phyloP scores from a whole-genome alignment of 1,284 basidiomycete genomes.

The Blastosporella zonata region DNA sequence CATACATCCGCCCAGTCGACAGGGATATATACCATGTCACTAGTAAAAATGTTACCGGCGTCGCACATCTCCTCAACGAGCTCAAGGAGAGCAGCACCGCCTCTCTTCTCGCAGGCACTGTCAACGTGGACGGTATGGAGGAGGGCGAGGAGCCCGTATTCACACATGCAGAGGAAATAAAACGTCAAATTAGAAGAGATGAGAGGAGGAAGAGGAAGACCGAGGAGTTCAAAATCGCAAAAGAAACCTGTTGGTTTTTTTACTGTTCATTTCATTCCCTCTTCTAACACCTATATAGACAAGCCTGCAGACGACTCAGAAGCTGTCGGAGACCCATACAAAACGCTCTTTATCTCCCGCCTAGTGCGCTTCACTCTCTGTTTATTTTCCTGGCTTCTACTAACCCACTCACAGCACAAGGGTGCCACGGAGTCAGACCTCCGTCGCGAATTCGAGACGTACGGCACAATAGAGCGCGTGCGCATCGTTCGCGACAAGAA shows the following conservation, averaged over 20 bases:
- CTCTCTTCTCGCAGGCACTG: slow-evolving; percentile 54
- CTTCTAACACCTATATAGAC: slow-evolving; percentile 47
- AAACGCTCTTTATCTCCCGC: slow-evolving; percentile 95
- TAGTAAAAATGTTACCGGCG: slow-evolving; percentile 69
- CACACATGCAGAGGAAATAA: slow-evolving; percentile 76
- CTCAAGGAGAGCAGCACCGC: slow-evolving; percentile 77
- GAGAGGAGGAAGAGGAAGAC: slow-evolving; percentile 76
- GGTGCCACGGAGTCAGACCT: slow-evolving; percentile 88
- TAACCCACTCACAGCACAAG: slow-evolving; percentile 62
- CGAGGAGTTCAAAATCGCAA: slow-evolving; percentile 78
- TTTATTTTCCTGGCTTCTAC: slow-evolving; percentile 4
- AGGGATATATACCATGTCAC: slow-evolving; percentile 76
- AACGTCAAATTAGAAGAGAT: slow-evolving; percentile 74
- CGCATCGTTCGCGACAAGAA: slow-evolving; percentile 90
- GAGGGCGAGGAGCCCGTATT: slow-evolving; percentile 78
- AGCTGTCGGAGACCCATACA: slow-evolving; percentile 97
- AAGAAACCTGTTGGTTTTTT: slow-evolving; percentile 71
- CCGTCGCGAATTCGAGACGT: slow-evolving; percentile 91
- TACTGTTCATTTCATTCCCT: slow-evolving; percentile 3
- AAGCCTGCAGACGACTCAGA: slow-evolving; percentile 90
- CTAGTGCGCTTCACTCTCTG: slow-evolving; percentile 51
- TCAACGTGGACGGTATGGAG: slow-evolving; percentile 62
- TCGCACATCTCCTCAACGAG: slow-evolving; percentile 68
- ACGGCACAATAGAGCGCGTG: slow-evolving; percentile 91
- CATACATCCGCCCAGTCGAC: slow-evolving; percentile 81